phyloP scores from a whole-genome alignment of 2,329 filamentous ascomycete species.

The Shiraia bambusicola region DNA sequence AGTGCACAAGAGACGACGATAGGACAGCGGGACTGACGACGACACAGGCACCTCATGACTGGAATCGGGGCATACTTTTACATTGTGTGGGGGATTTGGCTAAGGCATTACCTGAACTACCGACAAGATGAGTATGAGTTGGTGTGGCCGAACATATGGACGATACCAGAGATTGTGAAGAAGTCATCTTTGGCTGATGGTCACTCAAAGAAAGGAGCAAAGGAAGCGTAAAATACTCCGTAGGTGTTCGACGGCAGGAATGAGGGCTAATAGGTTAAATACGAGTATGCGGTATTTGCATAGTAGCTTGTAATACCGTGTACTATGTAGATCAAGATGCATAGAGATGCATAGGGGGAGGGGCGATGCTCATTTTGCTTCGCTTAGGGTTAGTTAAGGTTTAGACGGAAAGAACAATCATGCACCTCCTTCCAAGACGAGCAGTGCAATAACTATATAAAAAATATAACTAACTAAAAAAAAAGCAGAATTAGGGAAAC shows the following conservation, averaged over 20 bases:
- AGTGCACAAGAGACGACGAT: slow-evolving; percentile 26
- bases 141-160: slow-evolving; percentile 65
- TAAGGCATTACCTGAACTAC: slow-evolving; percentile 73
- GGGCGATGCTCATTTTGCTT: too few relatives aligned
- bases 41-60: slow-evolving; percentile 72
- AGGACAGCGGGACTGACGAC: slow-evolving; percentile 9
- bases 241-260: not conserved
- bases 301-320: too few relatives aligned
- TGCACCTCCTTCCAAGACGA: too few relatives aligned
- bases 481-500: too few relatives aligned
- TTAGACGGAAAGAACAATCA: too few relatives aligned
- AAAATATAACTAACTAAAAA: not conserved
- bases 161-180: slow-evolving; percentile 55
- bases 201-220: slow-evolving; percentile 25
- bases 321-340: too few relatives aligned
- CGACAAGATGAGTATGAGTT: slow-evolving; percentile 71
- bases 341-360: too few relatives aligned
- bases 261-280: too few relatives aligned
- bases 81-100: slow-evolving; percentile 80
- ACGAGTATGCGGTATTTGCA: too few relatives aligned
- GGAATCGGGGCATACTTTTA: slow-evolving; percentile 82
- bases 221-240: slow-evolving; percentile 36
- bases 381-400: too few relatives aligned
- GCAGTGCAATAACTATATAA: not conserved
- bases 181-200: slow-evolving; percentile 7